Evolutionary conservation across 2,329 filamentous ascomycete genomes (phyloP).

Genomic region (Aspergillus puulaauensis): DNA sequence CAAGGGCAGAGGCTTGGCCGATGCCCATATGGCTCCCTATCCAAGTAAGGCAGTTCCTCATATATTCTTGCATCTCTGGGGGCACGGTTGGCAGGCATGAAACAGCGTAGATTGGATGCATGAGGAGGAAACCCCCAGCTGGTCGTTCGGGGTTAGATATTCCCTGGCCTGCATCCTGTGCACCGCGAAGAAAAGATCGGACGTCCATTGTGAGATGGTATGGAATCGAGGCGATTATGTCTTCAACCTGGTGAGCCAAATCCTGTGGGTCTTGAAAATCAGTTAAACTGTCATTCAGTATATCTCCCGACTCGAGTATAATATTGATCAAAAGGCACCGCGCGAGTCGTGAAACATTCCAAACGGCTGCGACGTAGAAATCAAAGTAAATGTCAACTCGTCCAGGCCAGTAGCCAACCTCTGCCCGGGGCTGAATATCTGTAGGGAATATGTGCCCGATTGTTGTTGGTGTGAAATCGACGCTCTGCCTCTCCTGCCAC

Average conservation of each 20-base stretch:
- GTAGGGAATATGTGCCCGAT: background rate
- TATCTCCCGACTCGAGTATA: background rate
- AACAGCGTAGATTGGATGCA: background rate
- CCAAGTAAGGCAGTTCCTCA: background rate
- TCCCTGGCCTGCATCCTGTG: no score
- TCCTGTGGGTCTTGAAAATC: background rate
- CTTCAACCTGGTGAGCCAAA: background rate
- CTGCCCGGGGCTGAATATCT: background rate
- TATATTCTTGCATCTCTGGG: background rate
- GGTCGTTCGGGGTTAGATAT: background rate
- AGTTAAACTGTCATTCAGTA: background rate
- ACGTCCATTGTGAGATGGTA: background rate
- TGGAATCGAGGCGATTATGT: background rate
- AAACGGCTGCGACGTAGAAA: background rate
- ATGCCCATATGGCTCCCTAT: conserved; percentile 1
- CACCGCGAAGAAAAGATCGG: background rate
- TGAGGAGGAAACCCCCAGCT: background rate
- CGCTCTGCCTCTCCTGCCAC: background rate
- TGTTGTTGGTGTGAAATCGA: background rate
- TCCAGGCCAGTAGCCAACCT: conserved; percentile 2
- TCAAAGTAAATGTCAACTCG: background rate
- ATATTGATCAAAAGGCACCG: conserved; percentile 4
- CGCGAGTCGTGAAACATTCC: conserved; percentile 3
- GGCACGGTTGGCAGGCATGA: background rate
- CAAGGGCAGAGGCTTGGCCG: background rate